Conservation (phyloP, 2,329 filamentous ascomycete species). For the Aureobasidium subglaciale region DNA sequence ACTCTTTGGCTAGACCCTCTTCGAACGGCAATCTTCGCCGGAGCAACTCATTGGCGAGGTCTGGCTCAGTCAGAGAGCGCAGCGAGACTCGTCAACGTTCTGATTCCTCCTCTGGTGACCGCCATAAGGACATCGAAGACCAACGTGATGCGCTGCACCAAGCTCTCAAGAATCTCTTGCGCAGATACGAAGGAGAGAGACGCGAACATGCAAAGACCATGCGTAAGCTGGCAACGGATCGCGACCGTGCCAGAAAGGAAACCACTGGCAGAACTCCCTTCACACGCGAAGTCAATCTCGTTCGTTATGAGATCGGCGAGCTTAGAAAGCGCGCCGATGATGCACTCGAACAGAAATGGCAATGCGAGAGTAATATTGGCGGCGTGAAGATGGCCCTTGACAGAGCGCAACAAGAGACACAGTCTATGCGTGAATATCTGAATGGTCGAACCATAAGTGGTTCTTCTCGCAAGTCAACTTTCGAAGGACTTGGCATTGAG, state of each 20-base stretch:
- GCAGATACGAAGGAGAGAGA: slow-evolving; percentile 78
- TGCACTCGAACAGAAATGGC: slow-evolving; percentile 90
- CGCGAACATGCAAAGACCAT: slow-evolving; percentile 78
- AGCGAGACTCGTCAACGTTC: slow-evolving; percentile 34
- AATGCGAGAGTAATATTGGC: slow-evolving; percentile 81
- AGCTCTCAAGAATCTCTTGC: slow-evolving; percentile 75
- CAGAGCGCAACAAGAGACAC: slow-evolving; percentile 86
- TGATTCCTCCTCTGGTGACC: slow-evolving; percentile 33
- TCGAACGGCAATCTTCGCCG: slow-evolving; percentile 27
- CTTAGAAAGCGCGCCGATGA: slow-evolving; percentile 85
- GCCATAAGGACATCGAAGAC: slow-evolving; percentile 84
- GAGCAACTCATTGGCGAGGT: slow-evolving; percentile 24
- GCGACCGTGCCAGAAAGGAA: slow-evolving; percentile 58
- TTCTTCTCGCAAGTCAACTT: not conserved
- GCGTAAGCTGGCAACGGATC: slow-evolving; percentile 66
- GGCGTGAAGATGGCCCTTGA: slow-evolving; percentile 96
- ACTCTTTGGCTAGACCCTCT: slow-evolving; percentile 55
- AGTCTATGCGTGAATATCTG: slow-evolving; percentile 65
- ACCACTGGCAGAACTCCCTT: slow-evolving; percentile 72
- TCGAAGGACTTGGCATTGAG: slow-evolving; percentile 17
- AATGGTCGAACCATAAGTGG: slow-evolving; percentile 5
- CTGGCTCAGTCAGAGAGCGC: slow-evolving; percentile 33
- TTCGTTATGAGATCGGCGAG: slow-evolving; percentile 77
- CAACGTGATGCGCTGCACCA: slow-evolving; percentile 88
- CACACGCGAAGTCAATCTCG: slow-evolving; percentile 69